Evolutionary conservation across 2,329 filamentous ascomycete genomes (phyloP).

Genomic region (Colletotrichum sp.): DNA sequence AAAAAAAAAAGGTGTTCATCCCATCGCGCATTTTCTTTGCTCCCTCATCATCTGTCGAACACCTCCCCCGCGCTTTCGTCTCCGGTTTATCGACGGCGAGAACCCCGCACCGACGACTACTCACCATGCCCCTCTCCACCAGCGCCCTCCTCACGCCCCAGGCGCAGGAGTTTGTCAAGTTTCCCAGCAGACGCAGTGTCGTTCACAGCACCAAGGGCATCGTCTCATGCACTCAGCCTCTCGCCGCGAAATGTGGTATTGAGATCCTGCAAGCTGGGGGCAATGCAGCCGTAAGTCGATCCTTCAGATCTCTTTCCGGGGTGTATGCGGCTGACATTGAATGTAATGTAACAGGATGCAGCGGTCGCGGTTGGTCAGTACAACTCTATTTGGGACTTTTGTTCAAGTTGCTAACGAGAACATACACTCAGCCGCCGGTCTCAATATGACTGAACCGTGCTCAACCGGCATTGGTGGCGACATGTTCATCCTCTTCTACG

Average conservation of each 20-base stretch:
- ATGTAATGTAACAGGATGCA: constrained; percentile 70
- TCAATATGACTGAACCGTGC: constrained; percentile 92
- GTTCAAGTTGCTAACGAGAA: background rate
- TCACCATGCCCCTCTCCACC: constrained; percentile 52
- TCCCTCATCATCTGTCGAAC: background rate
- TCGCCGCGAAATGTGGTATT: constrained; percentile 88
- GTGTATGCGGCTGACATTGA: constrained; percentile 1
- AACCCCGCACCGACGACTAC: constrained; percentile 5
- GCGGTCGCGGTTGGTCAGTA: constrained; percentile 84
- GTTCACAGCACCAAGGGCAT: constrained; percentile 94
- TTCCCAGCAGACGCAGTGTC: constrained; percentile 84
- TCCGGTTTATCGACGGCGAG: background rate
- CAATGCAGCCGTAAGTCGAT: constrained; percentile 81
- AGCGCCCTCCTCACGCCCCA: constrained; percentile 51
- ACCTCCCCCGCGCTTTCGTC: background rate
- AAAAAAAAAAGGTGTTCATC: background rate
- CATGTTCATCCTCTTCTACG: constrained; percentile 94
- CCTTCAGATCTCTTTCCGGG: background rate
- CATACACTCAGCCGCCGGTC: constrained; percentile 71
- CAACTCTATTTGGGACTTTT: background rate
- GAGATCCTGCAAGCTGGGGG: constrained; percentile 85
- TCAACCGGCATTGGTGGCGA: constrained; percentile 97
- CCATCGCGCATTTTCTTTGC: background rate
- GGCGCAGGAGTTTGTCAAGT: constrained; percentile 62
- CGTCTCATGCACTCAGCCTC: constrained; percentile 85